phyloP scores from a whole-genome alignment of 345 rosid species.

The Brassica nigra region DNA sequence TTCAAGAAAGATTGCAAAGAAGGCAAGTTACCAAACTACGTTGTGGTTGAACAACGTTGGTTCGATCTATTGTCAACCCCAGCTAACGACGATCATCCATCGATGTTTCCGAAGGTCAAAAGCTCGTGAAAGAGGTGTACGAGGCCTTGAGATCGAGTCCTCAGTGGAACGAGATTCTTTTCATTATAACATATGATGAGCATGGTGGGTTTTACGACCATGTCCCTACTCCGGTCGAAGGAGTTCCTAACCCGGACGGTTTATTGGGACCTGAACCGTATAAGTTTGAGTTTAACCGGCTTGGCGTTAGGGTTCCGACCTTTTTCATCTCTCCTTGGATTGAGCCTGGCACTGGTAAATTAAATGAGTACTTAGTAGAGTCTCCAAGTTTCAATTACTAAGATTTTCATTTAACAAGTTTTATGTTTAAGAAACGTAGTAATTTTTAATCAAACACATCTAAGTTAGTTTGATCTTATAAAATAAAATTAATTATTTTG shows the following conservation, averaged over 20 bases:
- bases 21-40: slow-evolving; percentile 58
- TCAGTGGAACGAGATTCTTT: slow-evolving; percentile 57
- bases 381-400: not conserved
- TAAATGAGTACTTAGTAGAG: not conserved
- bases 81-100: slow-evolving; percentile 58
- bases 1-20: slow-evolving; percentile 52
- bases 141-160: slow-evolving; percentile 58
- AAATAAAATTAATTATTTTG: not conserved
- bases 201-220: slow-evolving; percentile 69
- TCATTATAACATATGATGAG: slow-evolving; percentile 54
- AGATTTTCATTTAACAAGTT: not conserved
- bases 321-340: slow-evolving; percentile 62
- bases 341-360: slow-evolving; percentile 51
- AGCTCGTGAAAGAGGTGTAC: slow-evolving; percentile 55
- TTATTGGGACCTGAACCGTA: slow-evolving; percentile 51
- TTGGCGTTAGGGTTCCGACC: slow-evolving; percentile 61
- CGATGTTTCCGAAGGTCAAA: slow-evolving; percentile 58
- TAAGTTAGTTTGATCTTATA: not conserved
- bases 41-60: slow-evolving; percentile 52
- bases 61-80: slow-evolving; percentile 44
- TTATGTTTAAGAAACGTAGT: not conserved
- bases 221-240: slow-evolving; percentile 50
- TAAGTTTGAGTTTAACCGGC: slow-evolving; percentile 56
- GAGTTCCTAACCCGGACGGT: slow-evolving; percentile 59
- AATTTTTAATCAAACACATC: not conserved